Base-by-base conservation (phyloP, 805 yeast genomes). In the Wickerhamiella shivajii region DNA sequence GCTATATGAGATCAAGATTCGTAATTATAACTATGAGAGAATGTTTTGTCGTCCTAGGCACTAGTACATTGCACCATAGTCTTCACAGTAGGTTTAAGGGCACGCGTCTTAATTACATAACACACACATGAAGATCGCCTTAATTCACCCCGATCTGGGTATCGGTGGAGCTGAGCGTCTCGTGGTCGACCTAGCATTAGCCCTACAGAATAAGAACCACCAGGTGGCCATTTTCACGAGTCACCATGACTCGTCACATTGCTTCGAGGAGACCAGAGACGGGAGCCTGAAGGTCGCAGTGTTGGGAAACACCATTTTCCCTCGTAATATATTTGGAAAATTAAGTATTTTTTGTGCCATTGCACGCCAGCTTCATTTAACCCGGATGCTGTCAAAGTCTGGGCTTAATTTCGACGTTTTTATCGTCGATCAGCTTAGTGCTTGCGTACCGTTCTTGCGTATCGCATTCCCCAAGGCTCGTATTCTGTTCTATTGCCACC, bases 151-250 rank as follows among this genome's bases (percentile, higher is more conserved):
- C 0, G 98, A 90, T 57, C 59, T 90, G 34, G 98, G 98, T 0
- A 87, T 87, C 37, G 98, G 78, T 4, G 99, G 99, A 3, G 99
- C 99, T 1, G 99, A 90, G 52, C 64, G 99, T 39, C 64, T 92
- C n/a, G 84, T 90, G 2, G 94, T 90, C 1, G 99, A 90, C 56
- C 84, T 93, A 3, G 98, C 97, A 0, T 61, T 83, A 3, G 93
- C 94, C 0, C 58, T 90, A 18, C 83, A 87, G 49, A 64, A 70
- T 2, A 55, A 62, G 19, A 73, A 74, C 5, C 74, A 78, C 50
- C 63, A 61, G 1, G 73, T 90, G 8, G 63, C 65, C 2, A 65
- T 85, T 4, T 83, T 66, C 56, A 87, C 98, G 0, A 84, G 95
- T 0, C 94, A 90, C 51, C 85, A 94, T 55, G 95, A 90, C 52